phyloP scores from a whole-genome alignment of 768 basidiomycete species.

The Leccinum longicurvipes region DNA sequence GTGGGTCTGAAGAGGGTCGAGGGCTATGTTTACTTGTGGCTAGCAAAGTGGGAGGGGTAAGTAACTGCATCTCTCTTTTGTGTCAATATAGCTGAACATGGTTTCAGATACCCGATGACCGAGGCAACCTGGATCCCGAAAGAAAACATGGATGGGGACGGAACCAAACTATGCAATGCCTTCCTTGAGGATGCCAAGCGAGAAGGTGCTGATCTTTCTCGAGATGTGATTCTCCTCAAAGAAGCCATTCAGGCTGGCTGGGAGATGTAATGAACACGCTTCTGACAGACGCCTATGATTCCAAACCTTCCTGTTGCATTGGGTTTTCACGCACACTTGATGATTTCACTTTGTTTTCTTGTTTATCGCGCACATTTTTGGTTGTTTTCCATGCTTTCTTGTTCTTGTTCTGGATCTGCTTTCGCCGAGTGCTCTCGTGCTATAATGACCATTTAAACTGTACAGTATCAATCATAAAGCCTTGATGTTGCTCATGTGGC shows the following conservation, averaged over 20 bases:
- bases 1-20: conserved; percentile 25
- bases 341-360: too few relatives aligned
- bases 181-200: conserved; percentile 16
- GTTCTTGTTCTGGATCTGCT: not conserved
- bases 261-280: not conserved
- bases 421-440: not conserved
- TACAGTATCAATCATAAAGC: not conserved
- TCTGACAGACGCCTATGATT: not conserved
- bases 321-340: not conserved
- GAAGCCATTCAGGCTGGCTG: conserved; percentile 25
- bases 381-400: not conserved
- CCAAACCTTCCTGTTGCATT: not conserved
- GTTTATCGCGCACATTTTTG: not conserved
- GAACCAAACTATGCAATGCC: conserved; percentile 7
- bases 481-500: too few relatives aligned
- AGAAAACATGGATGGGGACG: conserved; percentile 25
- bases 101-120: conserved; percentile 24
- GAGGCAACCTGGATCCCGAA: conserved; percentile 31
- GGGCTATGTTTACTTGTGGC: conserved; percentile 18
- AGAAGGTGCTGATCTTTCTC: conserved; percentile 19
- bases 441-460: not conserved
- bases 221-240: conserved; percentile 16
- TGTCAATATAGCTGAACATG: not conserved
- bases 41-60: conserved; percentile 36
- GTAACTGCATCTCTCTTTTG: not conserved